Conservation (phyloP, 2,329 filamentous ascomycete species). For the Epichloe scottii region DNA sequence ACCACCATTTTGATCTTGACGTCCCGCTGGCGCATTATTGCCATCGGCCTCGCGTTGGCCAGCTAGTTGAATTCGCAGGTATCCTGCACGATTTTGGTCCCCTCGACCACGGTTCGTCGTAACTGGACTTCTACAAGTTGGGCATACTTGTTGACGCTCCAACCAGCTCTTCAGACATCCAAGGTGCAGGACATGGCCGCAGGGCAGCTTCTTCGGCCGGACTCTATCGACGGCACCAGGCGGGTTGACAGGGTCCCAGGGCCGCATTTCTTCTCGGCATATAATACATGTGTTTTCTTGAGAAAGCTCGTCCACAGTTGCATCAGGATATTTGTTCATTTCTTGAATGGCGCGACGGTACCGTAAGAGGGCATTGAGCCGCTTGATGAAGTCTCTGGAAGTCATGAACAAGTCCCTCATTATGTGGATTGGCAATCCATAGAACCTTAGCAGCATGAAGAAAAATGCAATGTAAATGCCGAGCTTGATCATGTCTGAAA, state of each 20-base stretch:
- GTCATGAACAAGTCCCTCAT: conserved; percentile 93
- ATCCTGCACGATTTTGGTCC: conserved; percentile 15
- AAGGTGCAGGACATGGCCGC: conserved; percentile 89
- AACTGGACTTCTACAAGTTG: conserved; percentile 81
- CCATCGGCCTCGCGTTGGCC: conserved; percentile 3
- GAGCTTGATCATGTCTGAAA: conserved; percentile 75
- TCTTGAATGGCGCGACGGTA: conserved; percentile 87
- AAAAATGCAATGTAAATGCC: conserved; percentile 87
- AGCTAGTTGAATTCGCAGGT: conserved; percentile 19
- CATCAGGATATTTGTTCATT: conserved; percentile 91
- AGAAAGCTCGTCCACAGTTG: conserved; percentile 70
- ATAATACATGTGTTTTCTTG: conserved; percentile 95
- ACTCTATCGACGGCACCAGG: conserved; percentile 68
- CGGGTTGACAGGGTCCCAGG: conserved; percentile 49
- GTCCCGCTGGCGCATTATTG: conserved; percentile 7
- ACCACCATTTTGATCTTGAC: conserved; percentile 7
- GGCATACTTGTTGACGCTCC: conserved; percentile 92
- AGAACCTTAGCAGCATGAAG: conserved; percentile 82
- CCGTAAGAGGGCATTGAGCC: conserved; percentile 75
- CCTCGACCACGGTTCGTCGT: conserved; percentile 18
- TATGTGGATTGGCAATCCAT: conserved; percentile 91
- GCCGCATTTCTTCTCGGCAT: conserved; percentile 88
- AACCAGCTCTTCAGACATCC: conserved; percentile 94
- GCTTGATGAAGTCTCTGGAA: conserved; percentile 78
- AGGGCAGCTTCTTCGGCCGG: conserved; percentile 89